phyloP scores from a whole-genome alignment of 768 basidiomycete genomes.

The Hypholoma fasciculare region DNA sequence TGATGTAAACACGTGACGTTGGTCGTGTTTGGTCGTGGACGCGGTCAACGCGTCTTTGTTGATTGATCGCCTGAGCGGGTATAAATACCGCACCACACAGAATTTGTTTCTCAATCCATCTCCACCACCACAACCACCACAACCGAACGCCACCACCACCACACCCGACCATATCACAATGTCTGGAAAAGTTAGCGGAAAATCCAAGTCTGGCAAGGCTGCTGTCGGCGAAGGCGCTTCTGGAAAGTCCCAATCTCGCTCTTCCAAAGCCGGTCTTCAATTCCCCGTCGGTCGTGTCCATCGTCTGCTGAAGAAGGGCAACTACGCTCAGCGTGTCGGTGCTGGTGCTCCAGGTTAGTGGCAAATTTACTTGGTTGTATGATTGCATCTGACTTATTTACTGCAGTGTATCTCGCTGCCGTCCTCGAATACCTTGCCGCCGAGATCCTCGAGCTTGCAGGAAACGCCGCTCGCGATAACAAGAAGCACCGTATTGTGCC shows the following conservation, averaged over 20 bases:
- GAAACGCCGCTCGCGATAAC: conserved; percentile 81
- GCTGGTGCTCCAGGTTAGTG: conserved; percentile 79
- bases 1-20: conserved; percentile 38
- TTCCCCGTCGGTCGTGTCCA: conserved; percentile 95
- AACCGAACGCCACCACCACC: conserved; percentile 15
- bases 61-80: conserved; percentile 17
- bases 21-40: conserved; percentile 39
- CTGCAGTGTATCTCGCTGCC: conserved; percentile 81
- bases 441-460: conserved; percentile 91
- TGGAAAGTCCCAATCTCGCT: conserved; percentile 68
- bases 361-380: background rate
- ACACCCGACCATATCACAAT: conserved; percentile 25
- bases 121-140: conserved; percentile 19
- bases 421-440: conserved; percentile 92
- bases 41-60: conserved; percentile 22
- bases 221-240: conserved; percentile 69
- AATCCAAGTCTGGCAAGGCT: conserved; percentile 35
- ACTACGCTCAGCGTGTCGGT: conserved; percentile 88
- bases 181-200: conserved; percentile 39
- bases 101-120: conserved; percentile 15
- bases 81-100: conserved; percentile 36
- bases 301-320: conserved; percentile 85
- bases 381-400: conserved; percentile 3
- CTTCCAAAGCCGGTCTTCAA: conserved; percentile 76
- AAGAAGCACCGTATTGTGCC: conserved; percentile 96